A percentile compares a stretch with the other conserved stretches of the same genome.
Evolutionary conservation across 1,284 basidiomycete species (phyloP).

Genomic region (Ceratobasidium sp.): DNA sequence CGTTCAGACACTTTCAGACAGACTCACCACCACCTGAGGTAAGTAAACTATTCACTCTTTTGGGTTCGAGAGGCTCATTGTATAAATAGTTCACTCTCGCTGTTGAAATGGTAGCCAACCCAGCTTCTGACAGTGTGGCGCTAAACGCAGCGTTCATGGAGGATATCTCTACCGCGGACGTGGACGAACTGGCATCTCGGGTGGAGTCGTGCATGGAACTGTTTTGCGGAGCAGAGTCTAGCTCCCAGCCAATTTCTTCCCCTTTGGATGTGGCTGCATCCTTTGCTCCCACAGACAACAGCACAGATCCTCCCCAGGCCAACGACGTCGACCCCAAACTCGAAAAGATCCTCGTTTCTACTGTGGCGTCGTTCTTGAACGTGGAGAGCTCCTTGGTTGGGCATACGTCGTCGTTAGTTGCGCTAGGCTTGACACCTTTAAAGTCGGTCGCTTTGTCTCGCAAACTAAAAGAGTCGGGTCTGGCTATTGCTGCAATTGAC

Average conservation of each 20-base stretch:
- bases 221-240: slow-evolving; percentile 51
- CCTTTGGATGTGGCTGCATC: background rate
- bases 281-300: background rate
- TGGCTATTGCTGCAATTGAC: slow-evolving; percentile 38
- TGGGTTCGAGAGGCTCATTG: slow-evolving; percentile 9
- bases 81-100: slow-evolving; percentile 60
- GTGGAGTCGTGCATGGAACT: slow-evolving; percentile 43
- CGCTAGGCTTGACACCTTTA: slow-evolving; percentile 64
- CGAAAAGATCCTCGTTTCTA: background rate
- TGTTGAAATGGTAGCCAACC: slow-evolving; percentile 60
- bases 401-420: slow-evolving; percentile 58
- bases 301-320: background rate
- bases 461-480: slow-evolving; percentile 24
- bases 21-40: slow-evolving; percentile 62
- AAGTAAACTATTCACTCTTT: slow-evolving; percentile 50
- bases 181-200: background rate
- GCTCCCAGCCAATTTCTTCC: background rate
- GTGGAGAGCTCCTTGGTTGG: slow-evolving; percentile 3
- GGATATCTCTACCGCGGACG: background rate
- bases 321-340: background rate
- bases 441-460: slow-evolving; percentile 55
- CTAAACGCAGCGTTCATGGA: slow-evolving; percentile 26
- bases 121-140: slow-evolving; percentile 50
- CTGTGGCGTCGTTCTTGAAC: slow-evolving; percentile 28
- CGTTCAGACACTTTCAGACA: slow-evolving; percentile 56